A percentile compares a stretch with the other conserved stretches of the same genome.
These are phyloP conservation scores for Cutaneotrichosporon arboriforme DNA, from an alignment of 1,284 basidiomycete species.

Conservation along the genomic window DNA sequence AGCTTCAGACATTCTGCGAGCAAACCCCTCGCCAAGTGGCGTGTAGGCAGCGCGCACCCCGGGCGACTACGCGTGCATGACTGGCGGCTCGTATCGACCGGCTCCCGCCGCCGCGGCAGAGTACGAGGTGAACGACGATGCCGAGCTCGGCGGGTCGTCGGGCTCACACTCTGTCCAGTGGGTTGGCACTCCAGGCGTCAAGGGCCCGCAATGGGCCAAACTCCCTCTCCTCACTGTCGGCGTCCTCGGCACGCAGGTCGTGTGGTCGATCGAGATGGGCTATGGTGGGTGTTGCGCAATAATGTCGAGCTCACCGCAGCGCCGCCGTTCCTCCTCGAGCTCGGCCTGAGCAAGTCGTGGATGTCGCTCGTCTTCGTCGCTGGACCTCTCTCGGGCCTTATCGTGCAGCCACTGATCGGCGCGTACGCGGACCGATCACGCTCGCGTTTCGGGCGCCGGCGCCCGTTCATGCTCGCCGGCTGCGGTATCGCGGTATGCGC, in stretches of 20 bases:
- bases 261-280: conserved; percentile 89
- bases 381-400: conserved; percentile 81
- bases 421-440: conserved; percentile 81
- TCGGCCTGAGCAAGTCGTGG: conserved; percentile 78
- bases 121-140: conserved; percentile 26
- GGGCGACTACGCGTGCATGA: conserved; percentile 19
- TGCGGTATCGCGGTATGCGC: conserved; percentile 62
- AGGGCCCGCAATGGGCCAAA: conserved; percentile 59
- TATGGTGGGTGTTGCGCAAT: conserved; percentile 61
- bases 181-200: conserved; percentile 55
- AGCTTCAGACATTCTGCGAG: no score
- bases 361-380: conserved; percentile 92
- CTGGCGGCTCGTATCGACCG: conserved; percentile 34
- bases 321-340: conserved; percentile 85
- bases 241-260: conserved; percentile 71
- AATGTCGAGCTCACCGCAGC: conserved; percentile 46
- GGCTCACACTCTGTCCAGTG: conserved; percentile 50
- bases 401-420: conserved; percentile 86
- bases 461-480: conserved; percentile 77
- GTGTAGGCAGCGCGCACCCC: no score
- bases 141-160: conserved; percentile 19
- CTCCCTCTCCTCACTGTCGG: conserved; percentile 70
- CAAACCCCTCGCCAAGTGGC: no score
- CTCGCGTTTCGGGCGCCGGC: conserved; percentile 72
- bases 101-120: conserved; percentile 26